phyloP scores from a whole-genome alignment of 2,329 filamentous ascomycete genomes.

The Penicillium brevicompactum region DNA sequence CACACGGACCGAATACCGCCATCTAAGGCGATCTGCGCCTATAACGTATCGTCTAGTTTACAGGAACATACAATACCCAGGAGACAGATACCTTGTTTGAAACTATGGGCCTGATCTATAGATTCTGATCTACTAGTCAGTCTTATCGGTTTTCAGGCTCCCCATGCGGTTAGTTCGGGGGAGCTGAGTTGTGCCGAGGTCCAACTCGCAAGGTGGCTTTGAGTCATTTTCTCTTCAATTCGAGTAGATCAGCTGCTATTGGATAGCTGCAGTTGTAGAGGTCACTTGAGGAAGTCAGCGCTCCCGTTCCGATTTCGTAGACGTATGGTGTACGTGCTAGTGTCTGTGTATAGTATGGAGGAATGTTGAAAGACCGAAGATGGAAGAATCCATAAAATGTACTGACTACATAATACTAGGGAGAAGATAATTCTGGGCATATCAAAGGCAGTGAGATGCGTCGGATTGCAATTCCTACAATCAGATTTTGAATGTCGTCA shows the following conservation, averaged over 20 bases:
- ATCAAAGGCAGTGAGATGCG: neutral
- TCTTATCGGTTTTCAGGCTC: slow-evolving; percentile 1
- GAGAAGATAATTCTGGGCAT: neutral
- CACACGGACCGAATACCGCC: neutral
- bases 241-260: slow-evolving; percentile 6
- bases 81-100: neutral
- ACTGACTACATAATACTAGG: neutral
- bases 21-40: neutral
- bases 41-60: neutral
- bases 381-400: neutral
- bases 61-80: neutral
- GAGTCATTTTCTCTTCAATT: slow-evolving; percentile 17
- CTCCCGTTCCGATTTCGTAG: slow-evolving; percentile 23
- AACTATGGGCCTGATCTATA: neutral
- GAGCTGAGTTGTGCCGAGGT: slow-evolving; percentile 25
- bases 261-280: slow-evolving; percentile 5
- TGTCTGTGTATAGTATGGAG: neutral
- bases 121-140: slow-evolving; percentile 1
- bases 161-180: slow-evolving; percentile 9
- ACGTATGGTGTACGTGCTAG: neutral
- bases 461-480: neutral
- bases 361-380: neutral
- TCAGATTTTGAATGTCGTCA: neutral
- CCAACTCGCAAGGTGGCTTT: slow-evolving; percentile 18
- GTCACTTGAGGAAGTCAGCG: neutral